Percentiles rank a stretch among this genome's conserved stretches.
Evolutionary conservation across 306 rosid species (phyloP).

Genomic region (Trichosanthes cucumerina): DNA sequence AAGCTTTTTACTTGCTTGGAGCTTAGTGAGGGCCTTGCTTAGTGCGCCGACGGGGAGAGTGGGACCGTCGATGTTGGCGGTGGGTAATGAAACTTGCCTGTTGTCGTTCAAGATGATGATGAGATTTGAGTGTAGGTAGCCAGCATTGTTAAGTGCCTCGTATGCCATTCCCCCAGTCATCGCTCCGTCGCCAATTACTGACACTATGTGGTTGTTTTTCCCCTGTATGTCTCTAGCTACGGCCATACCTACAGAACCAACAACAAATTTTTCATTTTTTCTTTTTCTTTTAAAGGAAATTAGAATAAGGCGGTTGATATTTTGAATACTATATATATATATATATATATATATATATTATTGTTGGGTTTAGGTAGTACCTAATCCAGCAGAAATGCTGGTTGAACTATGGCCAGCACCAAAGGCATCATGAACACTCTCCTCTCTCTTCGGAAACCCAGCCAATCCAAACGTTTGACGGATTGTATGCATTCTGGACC

Average conservation of each 20-base stretch:
- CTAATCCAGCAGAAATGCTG: slow-evolving; percentile 59
- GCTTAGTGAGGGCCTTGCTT: slow-evolving; percentile 34
- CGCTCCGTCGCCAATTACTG: slow-evolving; percentile 65
- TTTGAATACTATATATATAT: too few relatives aligned
- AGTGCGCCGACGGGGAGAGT: slow-evolving; percentile 57
- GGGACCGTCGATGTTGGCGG: slow-evolving; percentile 55
- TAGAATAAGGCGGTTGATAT: too few relatives aligned
- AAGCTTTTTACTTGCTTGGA: slow-evolving; percentile 31
- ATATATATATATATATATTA: too few relatives aligned
- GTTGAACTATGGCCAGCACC: slow-evolving; percentile 66
- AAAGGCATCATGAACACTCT: slow-evolving; percentile 53
- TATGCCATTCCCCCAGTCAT: slow-evolving; percentile 67
- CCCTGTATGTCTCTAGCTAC: slow-evolving; percentile 50
- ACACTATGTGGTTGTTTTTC: slow-evolving; percentile 40
- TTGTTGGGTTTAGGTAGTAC: slow-evolving; percentile 18
- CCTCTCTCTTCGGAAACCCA: slow-evolving; percentile 60
- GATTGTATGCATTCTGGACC: slow-evolving; percentile 55
- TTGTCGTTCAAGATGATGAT: slow-evolving; percentile 56
- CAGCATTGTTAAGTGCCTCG: slow-evolving; percentile 71
- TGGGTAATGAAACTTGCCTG: slow-evolving; percentile 58
- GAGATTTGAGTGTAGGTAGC: slow-evolving; percentile 46
- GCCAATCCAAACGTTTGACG: slow-evolving; percentile 53
- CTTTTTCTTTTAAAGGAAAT: too few relatives aligned
- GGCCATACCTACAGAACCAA: slow-evolving; percentile 43
- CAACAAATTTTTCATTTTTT: too few relatives aligned